These are phyloP conservation scores for Cladorrhinum samala DNA, from an alignment of 495 filamentous ascomycete species.

Conservation along the genomic window DNA sequence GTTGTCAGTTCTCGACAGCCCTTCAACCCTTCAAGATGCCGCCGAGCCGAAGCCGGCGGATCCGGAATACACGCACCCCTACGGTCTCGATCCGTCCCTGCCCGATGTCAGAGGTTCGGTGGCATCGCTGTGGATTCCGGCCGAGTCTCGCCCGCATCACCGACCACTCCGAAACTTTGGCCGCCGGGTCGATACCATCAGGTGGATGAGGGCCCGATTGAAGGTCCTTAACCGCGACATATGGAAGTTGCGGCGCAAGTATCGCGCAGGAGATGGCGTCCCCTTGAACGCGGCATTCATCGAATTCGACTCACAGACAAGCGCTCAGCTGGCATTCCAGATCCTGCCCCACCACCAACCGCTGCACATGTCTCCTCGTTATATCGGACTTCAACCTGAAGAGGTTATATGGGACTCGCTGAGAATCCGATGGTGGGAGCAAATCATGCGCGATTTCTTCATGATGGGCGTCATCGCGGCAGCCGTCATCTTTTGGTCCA, in stretches of 20 bases:
- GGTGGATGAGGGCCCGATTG: conserved; percentile 73
- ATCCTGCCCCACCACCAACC: conserved; percentile 72
- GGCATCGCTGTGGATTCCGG: conserved; percentile 71
- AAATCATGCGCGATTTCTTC: conserved; percentile 59
- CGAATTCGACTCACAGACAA: conserved; percentile 69
- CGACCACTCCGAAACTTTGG: conserved; percentile 47
- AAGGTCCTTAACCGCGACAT: conserved; percentile 69
- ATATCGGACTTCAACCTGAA: conserved; percentile 67
- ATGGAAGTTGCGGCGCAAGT: conserved; percentile 46
- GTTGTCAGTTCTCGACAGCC: conserved; percentile 13
- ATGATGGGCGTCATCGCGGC: conserved; percentile 59
- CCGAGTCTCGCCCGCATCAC: conserved; percentile 50
- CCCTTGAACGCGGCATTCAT: conserved; percentile 67
- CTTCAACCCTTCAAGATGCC: not conserved
- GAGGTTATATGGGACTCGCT: conserved; percentile 84
- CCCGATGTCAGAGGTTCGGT: conserved; percentile 55
- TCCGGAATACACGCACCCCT: conserved; percentile 30
- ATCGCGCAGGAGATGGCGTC: conserved; percentile 40
- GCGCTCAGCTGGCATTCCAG: conserved; percentile 78
- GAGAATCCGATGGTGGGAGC: conserved; percentile 73
- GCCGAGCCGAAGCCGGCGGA: conserved; percentile 14
- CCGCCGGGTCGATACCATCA: conserved; percentile 68
- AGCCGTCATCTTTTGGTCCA: conserved; percentile 84
- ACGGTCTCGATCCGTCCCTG: conserved; percentile 33
- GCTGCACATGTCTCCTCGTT: conserved; percentile 78